A percentile compares a stretch with the other conserved stretches of the same genome.
phyloP scores from a whole-genome alignment of 2,329 filamentous ascomycete genomes.

The Exophiala viscosa region DNA sequence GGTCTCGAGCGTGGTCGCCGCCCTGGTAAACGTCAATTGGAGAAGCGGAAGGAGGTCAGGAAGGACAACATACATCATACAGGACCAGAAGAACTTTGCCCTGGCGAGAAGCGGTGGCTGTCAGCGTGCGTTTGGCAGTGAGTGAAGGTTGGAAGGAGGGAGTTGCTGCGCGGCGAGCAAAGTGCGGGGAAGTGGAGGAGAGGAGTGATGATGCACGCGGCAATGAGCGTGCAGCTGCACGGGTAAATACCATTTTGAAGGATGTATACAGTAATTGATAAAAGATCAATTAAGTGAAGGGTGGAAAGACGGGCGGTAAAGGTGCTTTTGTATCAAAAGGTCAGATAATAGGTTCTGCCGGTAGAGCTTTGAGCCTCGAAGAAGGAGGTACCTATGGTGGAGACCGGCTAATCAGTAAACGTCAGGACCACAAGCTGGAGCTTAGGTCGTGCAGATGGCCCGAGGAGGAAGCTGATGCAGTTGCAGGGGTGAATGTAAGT shows the following conservation, averaged over 20 bases:
- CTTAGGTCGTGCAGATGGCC: too few relatives aligned
- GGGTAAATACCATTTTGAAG: slow-evolving; percentile 61
- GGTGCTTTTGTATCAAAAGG: slow-evolving; percentile 3
- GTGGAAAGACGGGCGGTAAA: slow-evolving; percentile 5
- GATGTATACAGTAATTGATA: neutral
- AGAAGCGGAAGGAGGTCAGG: neutral
- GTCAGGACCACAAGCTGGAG: neutral
- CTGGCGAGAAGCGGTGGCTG: slow-evolving; percentile 66
- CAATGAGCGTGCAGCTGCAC: slow-evolving; percentile 55
- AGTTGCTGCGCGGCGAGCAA: slow-evolving; percentile 42
- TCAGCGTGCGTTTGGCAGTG: slow-evolving; percentile 53
- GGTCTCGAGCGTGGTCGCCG: slow-evolving; percentile 79
- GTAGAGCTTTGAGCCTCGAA: slow-evolving; percentile 25
- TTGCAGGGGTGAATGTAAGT: neutral
- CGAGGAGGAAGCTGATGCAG: neutral
- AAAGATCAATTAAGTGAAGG: slow-evolving; percentile 7
- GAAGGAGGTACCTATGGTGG: neutral
- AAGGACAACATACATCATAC: slow-evolving; percentile 68
- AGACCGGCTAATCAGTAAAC: neutral
- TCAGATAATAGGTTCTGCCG: slow-evolving; percentile 10
- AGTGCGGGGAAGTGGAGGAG: slow-evolving; percentile 38
- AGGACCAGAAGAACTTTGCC: slow-evolving; percentile 93
- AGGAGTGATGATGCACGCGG: slow-evolving; percentile 48
- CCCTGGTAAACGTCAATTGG: slow-evolving; percentile 47
- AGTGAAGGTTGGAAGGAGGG: slow-evolving; percentile 18